Percentiles rank a stretch among this genome's conserved stretches.
phyloP scores from a whole-genome alignment of 1,284 basidiomycete genomes.

The Sporisorium scitamineum region DNA sequence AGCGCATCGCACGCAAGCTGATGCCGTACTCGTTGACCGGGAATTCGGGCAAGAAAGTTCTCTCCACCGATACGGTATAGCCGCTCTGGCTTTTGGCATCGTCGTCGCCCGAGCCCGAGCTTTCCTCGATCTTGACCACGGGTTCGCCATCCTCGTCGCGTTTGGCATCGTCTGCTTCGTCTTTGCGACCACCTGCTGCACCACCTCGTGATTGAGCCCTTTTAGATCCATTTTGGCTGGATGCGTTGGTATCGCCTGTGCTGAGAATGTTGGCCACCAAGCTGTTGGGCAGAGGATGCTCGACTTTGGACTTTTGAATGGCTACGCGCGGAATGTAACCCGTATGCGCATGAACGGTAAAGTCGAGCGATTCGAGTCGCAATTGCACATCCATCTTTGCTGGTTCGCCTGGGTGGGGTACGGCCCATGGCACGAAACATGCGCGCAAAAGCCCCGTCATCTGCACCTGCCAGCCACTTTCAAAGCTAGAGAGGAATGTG shows the following conservation, averaged over 20 bases:
- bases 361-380: slow-evolving; percentile 57
- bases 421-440: slow-evolving; percentile 43
- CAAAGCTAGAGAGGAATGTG: slow-evolving; percentile 42
- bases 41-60: slow-evolving; percentile 51
- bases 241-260: slow-evolving; percentile 16
- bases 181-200: slow-evolving; percentile 23
- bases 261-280: slow-evolving; percentile 37
- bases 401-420: slow-evolving; percentile 16
- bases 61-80: slow-evolving; percentile 48
- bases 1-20: slow-evolving; percentile 61
- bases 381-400: slow-evolving; percentile 39
- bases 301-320: slow-evolving; percentile 50
- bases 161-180: slow-evolving; percentile 24
- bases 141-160: slow-evolving; percentile 36
- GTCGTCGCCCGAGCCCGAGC: slow-evolving; percentile 25
- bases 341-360: slow-evolving; percentile 44
- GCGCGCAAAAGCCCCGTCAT: slow-evolving; percentile 51
- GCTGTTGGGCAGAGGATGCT: slow-evolving; percentile 41
- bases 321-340: slow-evolving; percentile 49
- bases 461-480: slow-evolving; percentile 58
- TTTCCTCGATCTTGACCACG: slow-evolving; percentile 30
- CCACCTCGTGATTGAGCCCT: slow-evolving; percentile 23
- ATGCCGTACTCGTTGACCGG: slow-evolving; percentile 65
- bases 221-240: slow-evolving; percentile 16
- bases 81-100: slow-evolving; percentile 33